Percentiles rank a stretch among this genome's conserved stretches.
phyloP scores from a whole-genome alignment of 176 grass and related monocot species.

The Ensete ventricosum region DNA sequence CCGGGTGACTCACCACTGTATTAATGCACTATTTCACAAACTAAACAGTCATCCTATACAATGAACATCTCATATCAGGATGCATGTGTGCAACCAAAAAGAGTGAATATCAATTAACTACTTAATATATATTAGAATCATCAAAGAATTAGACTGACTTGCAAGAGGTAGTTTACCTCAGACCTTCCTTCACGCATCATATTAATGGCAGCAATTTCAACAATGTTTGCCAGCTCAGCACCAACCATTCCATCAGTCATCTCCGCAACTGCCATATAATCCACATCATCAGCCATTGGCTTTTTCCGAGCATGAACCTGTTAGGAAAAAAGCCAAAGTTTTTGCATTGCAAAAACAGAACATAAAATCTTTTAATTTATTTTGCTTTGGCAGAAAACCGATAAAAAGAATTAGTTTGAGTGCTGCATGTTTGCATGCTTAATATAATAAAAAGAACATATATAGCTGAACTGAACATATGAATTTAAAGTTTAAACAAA shows the following conservation, averaged over 20 bases:
- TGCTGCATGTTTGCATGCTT: background rate
- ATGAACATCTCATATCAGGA: background rate
- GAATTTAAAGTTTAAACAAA: too few species aligned
- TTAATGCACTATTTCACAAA: background rate
- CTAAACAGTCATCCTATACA: background rate
- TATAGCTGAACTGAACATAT: too few species aligned
- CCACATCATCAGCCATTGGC: conserved; percentile 31
- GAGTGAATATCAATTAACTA: background rate
- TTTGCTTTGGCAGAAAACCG: too few species aligned
- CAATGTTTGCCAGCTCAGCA: conserved; percentile 31
- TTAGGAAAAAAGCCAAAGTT: background rate
- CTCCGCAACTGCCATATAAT: conserved; percentile 28
- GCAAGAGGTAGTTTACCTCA: conserved; percentile 19
- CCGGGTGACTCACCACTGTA: background rate
- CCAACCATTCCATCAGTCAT: conserved; percentile 38
- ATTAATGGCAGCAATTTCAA: conserved; percentile 35
- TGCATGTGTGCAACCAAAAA: background rate
- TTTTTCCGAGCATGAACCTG: conserved; percentile 30
- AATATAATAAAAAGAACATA: background rate
- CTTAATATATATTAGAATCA: background rate
- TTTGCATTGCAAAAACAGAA: too few species aligned
- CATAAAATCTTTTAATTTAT: too few species aligned
- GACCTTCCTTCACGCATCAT: conserved; percentile 32
- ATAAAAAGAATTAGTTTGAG: background rate
- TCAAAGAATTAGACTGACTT: background rate